Evolutionary conservation across 2,329 filamentous ascomycete genomes (phyloP).

Genomic region (Aspergillus novoparasiticus): DNA sequence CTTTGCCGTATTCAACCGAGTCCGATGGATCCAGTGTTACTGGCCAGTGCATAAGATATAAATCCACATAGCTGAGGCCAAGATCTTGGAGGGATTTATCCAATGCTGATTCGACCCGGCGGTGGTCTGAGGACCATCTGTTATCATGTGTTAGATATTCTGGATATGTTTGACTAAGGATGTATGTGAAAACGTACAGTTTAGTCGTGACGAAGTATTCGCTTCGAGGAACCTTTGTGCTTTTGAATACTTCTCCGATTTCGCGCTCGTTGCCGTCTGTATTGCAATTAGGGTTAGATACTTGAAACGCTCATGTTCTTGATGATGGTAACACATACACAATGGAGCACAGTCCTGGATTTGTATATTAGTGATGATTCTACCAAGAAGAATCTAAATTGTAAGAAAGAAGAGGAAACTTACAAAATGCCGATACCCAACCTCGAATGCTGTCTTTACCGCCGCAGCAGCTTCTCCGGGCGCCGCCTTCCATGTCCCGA

Average conservation of each 20-base stretch:
- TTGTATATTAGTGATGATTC: too few species aligned
- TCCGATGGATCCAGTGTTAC: neutral
- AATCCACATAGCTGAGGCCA: neutral
- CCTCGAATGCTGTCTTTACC: neutral
- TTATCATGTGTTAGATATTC: neutral
- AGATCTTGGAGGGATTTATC: neutral
- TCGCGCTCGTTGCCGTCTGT: neutral
- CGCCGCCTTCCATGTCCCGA: neutral
- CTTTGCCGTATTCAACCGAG: neutral
- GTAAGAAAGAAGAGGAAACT: too few species aligned
- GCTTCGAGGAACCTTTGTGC: neutral
- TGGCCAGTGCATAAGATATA: neutral
- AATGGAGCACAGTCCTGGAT: neutral
- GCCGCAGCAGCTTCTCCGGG: neutral
- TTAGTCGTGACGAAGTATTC: neutral
- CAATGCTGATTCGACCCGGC: neutral
- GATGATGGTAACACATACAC: neutral
- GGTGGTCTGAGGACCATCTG: neutral
- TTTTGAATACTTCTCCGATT: neutral
- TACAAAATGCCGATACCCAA: neutral
- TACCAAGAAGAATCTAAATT: too few species aligned
- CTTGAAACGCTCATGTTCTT: neutral
- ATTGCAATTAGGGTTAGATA: neutral
- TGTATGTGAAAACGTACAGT: neutral
- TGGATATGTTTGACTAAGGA: accelerated